Evolutionary conservation across 1,139 yeast genomes (phyloP).

Genomic region (Candida tetrigidarum): DNA sequence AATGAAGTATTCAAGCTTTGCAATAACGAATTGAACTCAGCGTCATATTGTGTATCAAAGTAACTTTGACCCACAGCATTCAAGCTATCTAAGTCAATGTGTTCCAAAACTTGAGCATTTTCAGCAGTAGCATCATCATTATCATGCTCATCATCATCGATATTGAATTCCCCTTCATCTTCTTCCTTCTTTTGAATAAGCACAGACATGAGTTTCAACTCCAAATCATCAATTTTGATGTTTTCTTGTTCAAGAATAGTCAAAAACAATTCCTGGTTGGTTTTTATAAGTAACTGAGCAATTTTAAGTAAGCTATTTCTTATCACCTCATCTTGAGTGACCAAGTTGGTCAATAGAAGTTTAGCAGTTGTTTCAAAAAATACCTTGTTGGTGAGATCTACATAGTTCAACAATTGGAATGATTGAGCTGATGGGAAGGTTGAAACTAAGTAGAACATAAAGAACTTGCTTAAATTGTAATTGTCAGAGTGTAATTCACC

Average conservation of each 20-base stretch:
- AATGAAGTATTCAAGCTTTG: constrained; percentile 22
- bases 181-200: constrained; percentile 33
- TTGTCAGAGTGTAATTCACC: constrained; percentile 27
- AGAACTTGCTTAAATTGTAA: constrained; percentile 36
- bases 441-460: constrained; percentile 32
- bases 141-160: constrained; percentile 22
- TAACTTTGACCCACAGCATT: constrained; percentile 38
- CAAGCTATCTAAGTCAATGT: constrained; percentile 23
- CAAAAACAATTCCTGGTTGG: constrained; percentile 44
- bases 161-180: constrained; percentile 29
- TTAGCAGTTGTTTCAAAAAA: constrained; percentile 28
- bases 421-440: constrained; percentile 22
- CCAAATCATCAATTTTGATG: constrained; percentile 58
- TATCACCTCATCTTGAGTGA: constrained; percentile 22
- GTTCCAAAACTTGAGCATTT: constrained; percentile 26
- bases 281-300: constrained; percentile 48
- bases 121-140: constrained; percentile 21
- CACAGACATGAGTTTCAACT: constrained; percentile 70
- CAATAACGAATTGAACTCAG: constrained; percentile 29
- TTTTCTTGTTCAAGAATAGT: constrained; percentile 38
- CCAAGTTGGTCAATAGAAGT: constrained; percentile 24
- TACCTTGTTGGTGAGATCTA: constrained; percentile 24
- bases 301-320: constrained; percentile 40
- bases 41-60: constrained; percentile 42
- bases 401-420: constrained; percentile 25